Conservation (phyloP, 2,329 filamentous ascomycete species). For the Calonectria leucothoes region DNA sequence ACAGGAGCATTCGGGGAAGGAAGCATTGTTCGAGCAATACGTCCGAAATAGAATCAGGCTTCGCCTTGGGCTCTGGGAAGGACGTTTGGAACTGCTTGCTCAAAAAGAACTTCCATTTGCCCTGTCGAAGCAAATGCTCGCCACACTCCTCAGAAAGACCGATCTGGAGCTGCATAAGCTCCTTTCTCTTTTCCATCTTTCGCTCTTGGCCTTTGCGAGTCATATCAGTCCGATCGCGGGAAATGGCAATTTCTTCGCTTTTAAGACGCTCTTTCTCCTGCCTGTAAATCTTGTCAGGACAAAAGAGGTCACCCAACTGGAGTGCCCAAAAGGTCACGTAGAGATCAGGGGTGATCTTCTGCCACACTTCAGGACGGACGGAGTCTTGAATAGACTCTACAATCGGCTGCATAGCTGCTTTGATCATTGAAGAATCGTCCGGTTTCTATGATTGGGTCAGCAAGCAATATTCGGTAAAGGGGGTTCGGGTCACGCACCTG, state of each 20-base stretch:
- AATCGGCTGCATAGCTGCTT: slow-evolving; percentile 71
- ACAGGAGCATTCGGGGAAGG: slow-evolving; percentile 86
- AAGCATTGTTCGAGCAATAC: slow-evolving; percentile 90
- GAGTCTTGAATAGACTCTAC: slow-evolving; percentile 74
- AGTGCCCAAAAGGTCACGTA: slow-evolving; percentile 95
- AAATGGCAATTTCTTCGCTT: slow-evolving; percentile 74
- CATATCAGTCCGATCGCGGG: slow-evolving; percentile 79
- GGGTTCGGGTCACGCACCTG: slow-evolving; percentile 44
- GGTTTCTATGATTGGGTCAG: slow-evolving; percentile 48
- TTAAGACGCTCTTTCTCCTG: slow-evolving; percentile 78
- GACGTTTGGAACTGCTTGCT: slow-evolving; percentile 81
- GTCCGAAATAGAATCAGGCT: slow-evolving; percentile 76
- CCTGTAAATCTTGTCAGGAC: slow-evolving; percentile 82
- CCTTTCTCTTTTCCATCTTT: slow-evolving; percentile 73
- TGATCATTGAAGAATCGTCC: slow-evolving; percentile 48
- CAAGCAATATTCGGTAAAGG: slow-evolving; percentile 24
- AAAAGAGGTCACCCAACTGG: slow-evolving; percentile 82
- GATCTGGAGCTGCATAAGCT: slow-evolving; percentile 75
- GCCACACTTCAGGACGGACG: slow-evolving; percentile 73
- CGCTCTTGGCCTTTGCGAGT: slow-evolving; percentile 74
- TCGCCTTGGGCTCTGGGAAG: slow-evolving; percentile 76
- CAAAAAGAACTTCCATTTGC: slow-evolving; percentile 75
- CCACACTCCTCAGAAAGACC: slow-evolving; percentile 80
- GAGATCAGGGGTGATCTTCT: slow-evolving; percentile 81
- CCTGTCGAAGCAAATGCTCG: slow-evolving; percentile 74